Percentiles rank a stretch among this genome's conserved stretches.
These are phyloP conservation scores for Ambrosia artemisiifolia DNA, from an alignment of 129 eudicot species.

Conservation along the genomic window DNA sequence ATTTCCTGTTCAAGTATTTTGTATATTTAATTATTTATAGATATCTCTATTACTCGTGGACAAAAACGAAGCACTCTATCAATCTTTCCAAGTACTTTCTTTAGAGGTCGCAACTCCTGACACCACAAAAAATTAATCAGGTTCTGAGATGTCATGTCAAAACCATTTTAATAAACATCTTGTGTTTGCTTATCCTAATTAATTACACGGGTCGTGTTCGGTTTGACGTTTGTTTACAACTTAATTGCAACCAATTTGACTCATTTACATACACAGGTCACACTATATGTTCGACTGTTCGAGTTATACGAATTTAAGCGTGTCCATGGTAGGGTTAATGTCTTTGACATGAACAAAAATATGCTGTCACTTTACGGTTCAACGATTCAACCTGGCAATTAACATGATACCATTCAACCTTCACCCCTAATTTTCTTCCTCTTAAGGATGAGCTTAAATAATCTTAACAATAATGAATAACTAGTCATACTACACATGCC, in stretches of 20 bases:
- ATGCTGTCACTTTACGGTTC: not conserved
- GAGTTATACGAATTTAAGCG: too few relatives aligned
- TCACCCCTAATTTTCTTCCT: not conserved
- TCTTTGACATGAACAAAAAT: not conserved
- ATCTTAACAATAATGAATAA: not conserved
- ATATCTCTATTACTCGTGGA: not conserved
- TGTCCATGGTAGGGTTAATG: not conserved
- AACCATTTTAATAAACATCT: not conserved
- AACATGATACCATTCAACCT: not conserved
- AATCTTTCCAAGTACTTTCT: not conserved
- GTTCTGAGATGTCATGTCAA: not conserved
- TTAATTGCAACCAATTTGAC: not conserved
- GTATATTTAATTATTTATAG: not conserved
- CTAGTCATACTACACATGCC: not conserved
- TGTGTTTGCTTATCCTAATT: too few relatives aligned
- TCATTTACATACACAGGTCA: not conserved
- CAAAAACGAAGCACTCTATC: not conserved
- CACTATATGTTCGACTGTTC: not conserved
- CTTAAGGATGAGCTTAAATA: not conserved
- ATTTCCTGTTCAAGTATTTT: not conserved
- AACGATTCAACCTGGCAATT: not conserved
- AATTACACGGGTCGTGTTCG: not conserved
- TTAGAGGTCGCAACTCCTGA: not conserved
- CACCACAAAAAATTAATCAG: not conserved
- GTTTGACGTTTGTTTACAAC: not conserved